Percentiles rank a stretch among this genome's conserved stretches.
These are phyloP conservation scores for Pistacia vera DNA, from an alignment of 345 rosid species.

Conservation along the genomic window DNA sequence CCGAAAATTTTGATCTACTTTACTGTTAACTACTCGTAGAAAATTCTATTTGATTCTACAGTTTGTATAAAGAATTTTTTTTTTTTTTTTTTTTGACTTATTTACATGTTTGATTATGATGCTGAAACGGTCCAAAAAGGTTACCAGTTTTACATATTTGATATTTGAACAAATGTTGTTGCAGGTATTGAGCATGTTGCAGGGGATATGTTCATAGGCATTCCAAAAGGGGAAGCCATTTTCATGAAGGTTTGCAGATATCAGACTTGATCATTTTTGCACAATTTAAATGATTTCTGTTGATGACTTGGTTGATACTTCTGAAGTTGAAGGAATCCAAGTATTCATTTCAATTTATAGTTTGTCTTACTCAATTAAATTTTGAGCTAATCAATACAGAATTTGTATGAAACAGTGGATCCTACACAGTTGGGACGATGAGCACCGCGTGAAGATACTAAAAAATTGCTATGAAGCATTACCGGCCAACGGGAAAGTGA, in stretches of 20 bases:
- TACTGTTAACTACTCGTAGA: too few relatives aligned
- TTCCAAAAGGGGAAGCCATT: conserved; percentile 68
- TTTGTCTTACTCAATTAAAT: too few relatives aligned
- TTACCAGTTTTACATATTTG: background rate
- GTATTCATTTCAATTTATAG: background rate
- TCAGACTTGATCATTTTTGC: background rate
- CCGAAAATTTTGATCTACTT: too few relatives aligned
- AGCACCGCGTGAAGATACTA: conserved; percentile 48
- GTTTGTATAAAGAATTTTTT: too few relatives aligned
- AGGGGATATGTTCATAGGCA: conserved; percentile 19
- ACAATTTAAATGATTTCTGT: too few relatives aligned
- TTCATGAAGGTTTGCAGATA: conserved; percentile 58
- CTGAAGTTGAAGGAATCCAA: too few relatives aligned
- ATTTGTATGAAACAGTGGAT: conserved; percentile 39
- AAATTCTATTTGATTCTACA: too few relatives aligned
- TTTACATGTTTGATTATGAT: too few relatives aligned
- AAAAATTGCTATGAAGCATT: conserved; percentile 42
- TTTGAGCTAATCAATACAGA: background rate
- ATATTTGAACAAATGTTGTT: background rate
- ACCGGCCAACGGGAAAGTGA: conserved; percentile 43
- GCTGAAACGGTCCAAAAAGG: background rate
- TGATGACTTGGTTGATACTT: too few relatives aligned
- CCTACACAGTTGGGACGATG: conserved; percentile 42
- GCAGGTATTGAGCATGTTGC: conserved; percentile 42
- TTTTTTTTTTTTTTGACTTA: too few relatives aligned